These are phyloP conservation scores for Coniella vitis DNA, from an alignment of 2,329 filamentous ascomycete species.

Conservation along the genomic window DNA sequence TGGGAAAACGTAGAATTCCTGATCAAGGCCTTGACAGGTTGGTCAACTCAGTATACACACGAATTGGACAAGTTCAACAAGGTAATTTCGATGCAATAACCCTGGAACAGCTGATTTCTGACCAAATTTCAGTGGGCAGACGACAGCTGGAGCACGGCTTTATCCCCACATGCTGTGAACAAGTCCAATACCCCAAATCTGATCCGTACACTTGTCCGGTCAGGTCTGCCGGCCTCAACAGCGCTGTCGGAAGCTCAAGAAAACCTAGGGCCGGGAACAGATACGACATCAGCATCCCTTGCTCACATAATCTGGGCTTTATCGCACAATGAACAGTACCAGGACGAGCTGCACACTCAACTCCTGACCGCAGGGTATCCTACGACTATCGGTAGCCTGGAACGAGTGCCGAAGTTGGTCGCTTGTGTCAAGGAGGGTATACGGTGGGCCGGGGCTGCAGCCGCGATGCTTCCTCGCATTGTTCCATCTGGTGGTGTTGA, in stretches of 20 bases:
- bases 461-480: conserved; percentile 23
- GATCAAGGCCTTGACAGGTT: not conserved
- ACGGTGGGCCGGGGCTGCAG: conserved; percentile 22
- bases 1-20: not conserved
- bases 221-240: conserved; percentile 20
- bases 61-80: not conserved
- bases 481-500: conserved; percentile 20
- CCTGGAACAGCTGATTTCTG: not conserved
- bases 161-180: not conserved
- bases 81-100: not conserved
- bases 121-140: not conserved
- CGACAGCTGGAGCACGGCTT: not conserved
- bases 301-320: conserved; percentile 26
- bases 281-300: conserved; percentile 25
- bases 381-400: conserved; percentile 20
- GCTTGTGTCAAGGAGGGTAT: conserved; percentile 25
- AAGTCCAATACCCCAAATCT: conserved; percentile 16
- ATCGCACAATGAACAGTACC: conserved; percentile 20
- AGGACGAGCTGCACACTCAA: conserved; percentile 21
- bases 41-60: not conserved
- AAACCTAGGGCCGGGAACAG: conserved; percentile 25
- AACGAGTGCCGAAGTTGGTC: conserved; percentile 18
- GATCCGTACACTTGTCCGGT: conserved; percentile 18
- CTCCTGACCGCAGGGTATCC: conserved; percentile 18
- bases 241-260: conserved; percentile 25